Evolutionary conservation across 768 basidiomycete genomes (phyloP).

Genomic region (Plicaturopsis crispa): DNA sequence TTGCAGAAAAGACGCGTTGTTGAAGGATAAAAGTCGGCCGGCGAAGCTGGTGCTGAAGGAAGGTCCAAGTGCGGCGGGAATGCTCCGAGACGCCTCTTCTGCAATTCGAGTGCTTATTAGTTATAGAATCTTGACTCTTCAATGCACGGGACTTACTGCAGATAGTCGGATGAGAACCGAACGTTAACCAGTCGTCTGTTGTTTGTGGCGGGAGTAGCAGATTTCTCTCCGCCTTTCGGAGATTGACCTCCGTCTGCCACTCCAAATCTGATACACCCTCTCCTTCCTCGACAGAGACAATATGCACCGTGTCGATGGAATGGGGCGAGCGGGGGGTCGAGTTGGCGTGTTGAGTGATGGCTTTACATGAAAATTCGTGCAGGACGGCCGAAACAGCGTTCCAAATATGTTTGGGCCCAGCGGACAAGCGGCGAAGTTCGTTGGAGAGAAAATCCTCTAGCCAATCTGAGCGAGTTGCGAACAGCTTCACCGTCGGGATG

Average conservation of each 20-base stretch:
- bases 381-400: slow-evolving; percentile 32
- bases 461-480: slow-evolving; percentile 37
- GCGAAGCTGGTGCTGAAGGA: too few relatives aligned
- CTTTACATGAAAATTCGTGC: slow-evolving; percentile 34
- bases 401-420: slow-evolving; percentile 29
- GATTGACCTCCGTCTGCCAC: too few relatives aligned
- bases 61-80: too few relatives aligned
- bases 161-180: too few relatives aligned
- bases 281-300: neutral
- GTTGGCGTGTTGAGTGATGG: slow-evolving; percentile 11
- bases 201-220: neutral
- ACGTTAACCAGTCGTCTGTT: neutral
- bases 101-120: too few relatives aligned
- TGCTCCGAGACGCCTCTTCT: too few relatives aligned
- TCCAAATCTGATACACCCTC: neutral
- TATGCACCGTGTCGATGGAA: neutral
- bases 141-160: too few relatives aligned
- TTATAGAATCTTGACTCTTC: too few relatives aligned
- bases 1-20: too few relatives aligned
- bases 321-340: slow-evolving; percentile 1
- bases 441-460: slow-evolving; percentile 40
- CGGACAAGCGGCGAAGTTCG: slow-evolving; percentile 11
- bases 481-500: slow-evolving; percentile 27
- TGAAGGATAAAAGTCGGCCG: too few relatives aligned
- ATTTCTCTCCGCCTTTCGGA: too few relatives aligned